Conservation (phyloP, 73 alveolate species). For the Tetrahymena elliotti region DNA sequence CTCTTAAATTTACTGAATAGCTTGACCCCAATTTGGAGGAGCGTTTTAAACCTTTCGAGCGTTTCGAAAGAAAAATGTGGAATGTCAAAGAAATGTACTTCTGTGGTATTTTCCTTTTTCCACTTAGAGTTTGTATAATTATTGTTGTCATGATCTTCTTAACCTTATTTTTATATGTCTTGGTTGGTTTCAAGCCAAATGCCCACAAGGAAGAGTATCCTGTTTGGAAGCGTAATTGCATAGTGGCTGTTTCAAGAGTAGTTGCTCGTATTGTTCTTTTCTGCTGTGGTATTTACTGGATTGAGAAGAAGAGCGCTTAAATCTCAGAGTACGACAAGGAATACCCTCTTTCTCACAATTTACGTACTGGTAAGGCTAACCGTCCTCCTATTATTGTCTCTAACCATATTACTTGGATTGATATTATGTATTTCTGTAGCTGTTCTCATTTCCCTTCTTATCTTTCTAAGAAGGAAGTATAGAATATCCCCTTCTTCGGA, state of each 20-base stretch:
- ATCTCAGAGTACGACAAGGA: constrained; percentile 20
- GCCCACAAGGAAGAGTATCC: constrained; percentile 1
- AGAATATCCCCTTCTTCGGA: constrained; percentile 21
- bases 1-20: neutral
- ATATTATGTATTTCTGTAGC: constrained; percentile 15
- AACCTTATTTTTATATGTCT: neutral
- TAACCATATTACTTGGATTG: constrained; percentile 39
- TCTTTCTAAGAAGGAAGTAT: constrained; percentile 26
- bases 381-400: constrained; percentile 33
- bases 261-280: constrained; percentile 14
- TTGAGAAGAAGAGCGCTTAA: constrained; percentile 6
- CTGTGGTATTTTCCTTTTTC: constrained; percentile 21
- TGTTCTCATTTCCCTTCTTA: constrained; percentile 25
- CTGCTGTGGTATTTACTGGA: constrained; percentile 20
- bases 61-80: constrained; percentile 15
- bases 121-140: constrained; percentile 6
- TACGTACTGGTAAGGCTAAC: neutral
- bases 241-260: neutral
- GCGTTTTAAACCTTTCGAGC: constrained; percentile 6
- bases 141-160: neutral
- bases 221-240: constrained; percentile 8
- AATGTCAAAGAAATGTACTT: constrained; percentile 24
- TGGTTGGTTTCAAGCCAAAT: constrained; percentile 13
- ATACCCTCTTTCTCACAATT: neutral
- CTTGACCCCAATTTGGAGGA: constrained; percentile 1